Evolutionary conservation across 2,329 filamentous ascomycete species (phyloP), one percentile per base, ranked within the genome.

Genomic region (Fusarium penzigii): DNA sequence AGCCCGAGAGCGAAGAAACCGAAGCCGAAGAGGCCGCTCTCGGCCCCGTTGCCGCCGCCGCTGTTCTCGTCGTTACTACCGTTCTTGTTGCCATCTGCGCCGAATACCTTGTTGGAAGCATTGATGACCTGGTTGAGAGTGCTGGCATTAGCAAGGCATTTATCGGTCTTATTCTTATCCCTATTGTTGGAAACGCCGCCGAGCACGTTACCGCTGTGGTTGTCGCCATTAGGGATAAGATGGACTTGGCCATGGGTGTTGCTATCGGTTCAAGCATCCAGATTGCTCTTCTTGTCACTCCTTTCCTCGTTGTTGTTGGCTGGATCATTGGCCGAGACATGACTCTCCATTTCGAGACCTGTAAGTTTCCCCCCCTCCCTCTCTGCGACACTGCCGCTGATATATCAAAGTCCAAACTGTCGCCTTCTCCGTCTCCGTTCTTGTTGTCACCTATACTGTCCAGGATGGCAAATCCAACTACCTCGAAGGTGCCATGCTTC

Each of bases 391-490:
- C 48, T 36, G 61, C 65, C 55, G 67, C 48, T 34, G 29, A 2
- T 4, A 6, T 5, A 29, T 34, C 66, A 25, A 20, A 82, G 79
- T 92, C 64, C 86, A 91, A 74, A 91, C 88, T 0, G 85, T 92
- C 39, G 83, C 87, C 1, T 92, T 92, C 70, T 89, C 88, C 51
- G 78, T 92, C 48, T 88, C 86, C 10, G 87, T 89, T 2, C 72
- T 92, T 40, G 87, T 92, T 32, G 88, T 91, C 34, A 89, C 83
- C 51, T 92, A 85, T 71, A 88, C 82, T 3, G 87, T 92, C 41
- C 86, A 90, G 67, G 90, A 93, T 65, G 90, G 90, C 65, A 90
- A 89, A 71, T 90, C 86, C 13, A 94, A 93, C 71, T 93, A 93
- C 62, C 81, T 93, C 17, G 89, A 93, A 70, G 89, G 89, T 42